These are phyloP conservation scores for Vararia minispora DNA, from an alignment of 768 basidiomycete genomes.

Conservation along the genomic window DNA sequence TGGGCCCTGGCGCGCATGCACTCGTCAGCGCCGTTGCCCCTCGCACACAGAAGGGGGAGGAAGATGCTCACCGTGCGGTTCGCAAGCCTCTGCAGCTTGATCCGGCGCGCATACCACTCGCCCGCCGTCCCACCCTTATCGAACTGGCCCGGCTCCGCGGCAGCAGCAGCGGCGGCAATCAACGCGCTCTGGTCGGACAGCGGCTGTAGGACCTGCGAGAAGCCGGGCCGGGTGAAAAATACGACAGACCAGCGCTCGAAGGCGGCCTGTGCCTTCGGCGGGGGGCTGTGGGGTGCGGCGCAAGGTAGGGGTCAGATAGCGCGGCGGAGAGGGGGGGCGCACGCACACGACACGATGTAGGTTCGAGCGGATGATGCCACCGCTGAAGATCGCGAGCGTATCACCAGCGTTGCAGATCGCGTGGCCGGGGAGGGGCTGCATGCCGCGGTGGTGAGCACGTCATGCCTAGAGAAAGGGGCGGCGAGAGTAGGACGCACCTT, in stretches of 20 bases:
- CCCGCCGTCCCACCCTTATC: constrained; percentile 25
- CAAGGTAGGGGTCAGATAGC: neutral
- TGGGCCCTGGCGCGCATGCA: neutral
- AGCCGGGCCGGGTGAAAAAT: constrained; percentile 54
- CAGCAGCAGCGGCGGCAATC: constrained; percentile 33
- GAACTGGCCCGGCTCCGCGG: constrained; percentile 22
- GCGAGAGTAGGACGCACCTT: constrained; percentile 26
- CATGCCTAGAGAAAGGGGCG: neutral
- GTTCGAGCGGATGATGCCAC: constrained; percentile 52
- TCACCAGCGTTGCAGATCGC: constrained; percentile 25
- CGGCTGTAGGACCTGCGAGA: constrained; percentile 38
- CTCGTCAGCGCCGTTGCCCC: neutral
- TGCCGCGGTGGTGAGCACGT: neutral
- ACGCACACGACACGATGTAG: constrained; percentile 51
- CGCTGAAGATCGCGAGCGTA: constrained; percentile 39
- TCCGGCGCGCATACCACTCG: constrained; percentile 31
- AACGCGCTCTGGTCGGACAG: constrained; percentile 38
- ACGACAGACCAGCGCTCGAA: constrained; percentile 56
- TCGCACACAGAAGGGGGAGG: neutral
- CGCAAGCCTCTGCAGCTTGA: constrained; percentile 28
- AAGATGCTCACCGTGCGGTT: constrained; percentile 29
- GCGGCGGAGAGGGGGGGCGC: neutral
- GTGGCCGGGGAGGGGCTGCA: constrained; percentile 21
- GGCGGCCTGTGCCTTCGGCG: constrained; percentile 44
- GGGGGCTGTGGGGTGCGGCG: constrained; percentile 22